Percentiles rank a stretch among this genome's conserved stretches.
These are phyloP conservation scores for Adenanthera pavonina DNA, from an alignment of 306 rosid species.

Conservation along the genomic window DNA sequence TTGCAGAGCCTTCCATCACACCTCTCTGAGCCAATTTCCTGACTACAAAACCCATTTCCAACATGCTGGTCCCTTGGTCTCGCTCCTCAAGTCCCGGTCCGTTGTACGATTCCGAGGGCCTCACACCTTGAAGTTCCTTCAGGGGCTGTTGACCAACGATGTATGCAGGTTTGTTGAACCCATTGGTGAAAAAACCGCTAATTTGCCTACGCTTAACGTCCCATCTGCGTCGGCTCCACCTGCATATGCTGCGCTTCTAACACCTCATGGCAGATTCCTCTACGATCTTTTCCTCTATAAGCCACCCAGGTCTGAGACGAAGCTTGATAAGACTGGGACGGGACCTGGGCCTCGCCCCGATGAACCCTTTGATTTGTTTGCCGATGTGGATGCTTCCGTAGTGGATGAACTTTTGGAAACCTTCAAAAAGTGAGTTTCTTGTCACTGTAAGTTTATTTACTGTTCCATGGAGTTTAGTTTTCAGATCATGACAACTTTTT, in stretches of 20 bases:
- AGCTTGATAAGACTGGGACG: conserved; percentile 67
- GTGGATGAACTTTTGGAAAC: conserved; percentile 74
- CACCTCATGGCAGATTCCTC: conserved; percentile 88
- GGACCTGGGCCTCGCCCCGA: conserved; percentile 56
- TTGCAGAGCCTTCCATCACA: conserved; percentile 47
- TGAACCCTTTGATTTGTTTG: conserved; percentile 59
- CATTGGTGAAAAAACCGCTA: conserved; percentile 48
- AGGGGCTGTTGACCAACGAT: conserved; percentile 87
- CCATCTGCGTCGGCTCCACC: conserved; percentile 59
- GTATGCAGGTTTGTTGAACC: conserved; percentile 61
- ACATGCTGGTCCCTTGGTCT: conserved; percentile 57
- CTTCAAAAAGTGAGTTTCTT: conserved; percentile 67
- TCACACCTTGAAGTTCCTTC: conserved; percentile 69
- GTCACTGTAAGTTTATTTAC: neutral
- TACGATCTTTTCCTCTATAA: conserved; percentile 75
- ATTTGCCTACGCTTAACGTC: conserved; percentile 65
- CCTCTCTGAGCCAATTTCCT: conserved; percentile 28
- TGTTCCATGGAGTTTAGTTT: neutral
- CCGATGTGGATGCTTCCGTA: conserved; percentile 82
- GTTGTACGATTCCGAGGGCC: no score
- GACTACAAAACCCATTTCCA: conserved; percentile 48
- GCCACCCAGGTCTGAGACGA: conserved; percentile 55
- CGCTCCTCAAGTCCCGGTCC: conserved; percentile 55
- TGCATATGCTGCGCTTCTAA: conserved; percentile 75
- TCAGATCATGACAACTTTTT: neutral